phyloP scores from a whole-genome alignment of 352 stramenopile genomes.

The Pythium vanterpoolii region DNA sequence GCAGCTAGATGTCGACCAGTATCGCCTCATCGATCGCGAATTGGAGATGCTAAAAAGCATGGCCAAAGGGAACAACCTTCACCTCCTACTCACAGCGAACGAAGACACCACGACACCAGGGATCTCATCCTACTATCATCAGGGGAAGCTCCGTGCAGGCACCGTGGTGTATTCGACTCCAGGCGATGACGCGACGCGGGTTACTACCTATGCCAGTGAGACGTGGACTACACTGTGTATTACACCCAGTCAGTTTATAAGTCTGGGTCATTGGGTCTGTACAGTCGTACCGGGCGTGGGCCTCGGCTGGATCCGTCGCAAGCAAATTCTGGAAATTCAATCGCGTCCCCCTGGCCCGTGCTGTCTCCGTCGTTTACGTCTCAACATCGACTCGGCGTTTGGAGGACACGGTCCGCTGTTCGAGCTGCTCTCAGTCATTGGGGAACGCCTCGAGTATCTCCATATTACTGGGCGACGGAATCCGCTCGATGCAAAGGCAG shows the following conservation, averaged over 20 bases:
- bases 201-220: neutral
- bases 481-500: neutral
- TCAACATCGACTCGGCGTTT: slow-evolving; percentile 3
- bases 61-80: neutral
- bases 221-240: neutral
- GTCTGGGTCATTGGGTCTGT: neutral
- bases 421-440: neutral
- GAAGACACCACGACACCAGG: neutral
- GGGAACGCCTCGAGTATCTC: neutral
- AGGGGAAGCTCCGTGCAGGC: neutral
- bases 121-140: neutral
- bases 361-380: neutral
- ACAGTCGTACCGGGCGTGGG: neutral
- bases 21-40: neutral
- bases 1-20: slow-evolving; percentile 1
- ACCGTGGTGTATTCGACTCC: neutral
- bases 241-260: neutral
- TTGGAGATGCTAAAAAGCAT: neutral
- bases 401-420: neutral
- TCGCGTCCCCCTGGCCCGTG: neutral
- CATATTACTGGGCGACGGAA: neutral
- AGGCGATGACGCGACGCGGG: neutral
- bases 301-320: neutral
- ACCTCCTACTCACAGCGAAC: neutral
- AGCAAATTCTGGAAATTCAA: neutral